A percentile compares a stretch with the other conserved stretches of the same genome.
phyloP scores from a whole-genome alignment of 1,284 basidiomycete species.

The Trichosporon ovoides region DNA sequence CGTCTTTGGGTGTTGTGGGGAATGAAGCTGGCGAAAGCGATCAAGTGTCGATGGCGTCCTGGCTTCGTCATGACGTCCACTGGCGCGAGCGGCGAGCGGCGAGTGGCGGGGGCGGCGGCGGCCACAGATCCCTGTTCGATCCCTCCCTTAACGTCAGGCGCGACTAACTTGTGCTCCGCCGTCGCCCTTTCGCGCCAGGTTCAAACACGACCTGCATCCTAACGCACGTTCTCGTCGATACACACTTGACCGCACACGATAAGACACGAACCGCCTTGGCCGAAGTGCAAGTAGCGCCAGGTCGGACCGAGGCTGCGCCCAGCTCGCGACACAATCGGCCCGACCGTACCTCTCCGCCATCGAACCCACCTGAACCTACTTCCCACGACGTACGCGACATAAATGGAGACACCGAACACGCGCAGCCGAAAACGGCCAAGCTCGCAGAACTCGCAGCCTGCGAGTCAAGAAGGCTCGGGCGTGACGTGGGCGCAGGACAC shows the following conservation, averaged over 20 bases:
- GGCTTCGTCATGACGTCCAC: not conserved
- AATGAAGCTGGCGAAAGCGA: not conserved
- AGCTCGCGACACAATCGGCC: too few species aligned
- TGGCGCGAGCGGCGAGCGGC: not conserved
- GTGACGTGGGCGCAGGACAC: slow-evolving; percentile 18
- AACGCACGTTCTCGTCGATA: not conserved
- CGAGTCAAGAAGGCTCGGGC: slow-evolving; percentile 6
- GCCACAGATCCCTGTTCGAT: not conserved
- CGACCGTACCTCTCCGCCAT: too few species aligned
- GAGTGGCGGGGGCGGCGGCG: slow-evolving; percentile 4
- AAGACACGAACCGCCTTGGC: too few species aligned
- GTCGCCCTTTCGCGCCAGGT: not conserved
- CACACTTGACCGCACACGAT: not conserved
- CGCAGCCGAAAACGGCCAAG: slow-evolving; percentile 13
- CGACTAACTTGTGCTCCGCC: slow-evolving; percentile 2
- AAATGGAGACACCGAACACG: slow-evolving; percentile 18
- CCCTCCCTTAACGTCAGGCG: not conserved
- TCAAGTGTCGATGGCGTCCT: not conserved
- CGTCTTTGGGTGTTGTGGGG: not conserved
- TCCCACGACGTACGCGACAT: too few species aligned
- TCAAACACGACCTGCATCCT: not conserved
- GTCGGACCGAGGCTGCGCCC: too few species aligned
- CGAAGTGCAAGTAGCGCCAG: too few species aligned
- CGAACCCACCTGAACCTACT: not conserved
- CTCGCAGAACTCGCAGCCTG: not conserved